Conservation (phyloP, 257 asterid genomes). For the Nicotiana benthamiana region DNA sequence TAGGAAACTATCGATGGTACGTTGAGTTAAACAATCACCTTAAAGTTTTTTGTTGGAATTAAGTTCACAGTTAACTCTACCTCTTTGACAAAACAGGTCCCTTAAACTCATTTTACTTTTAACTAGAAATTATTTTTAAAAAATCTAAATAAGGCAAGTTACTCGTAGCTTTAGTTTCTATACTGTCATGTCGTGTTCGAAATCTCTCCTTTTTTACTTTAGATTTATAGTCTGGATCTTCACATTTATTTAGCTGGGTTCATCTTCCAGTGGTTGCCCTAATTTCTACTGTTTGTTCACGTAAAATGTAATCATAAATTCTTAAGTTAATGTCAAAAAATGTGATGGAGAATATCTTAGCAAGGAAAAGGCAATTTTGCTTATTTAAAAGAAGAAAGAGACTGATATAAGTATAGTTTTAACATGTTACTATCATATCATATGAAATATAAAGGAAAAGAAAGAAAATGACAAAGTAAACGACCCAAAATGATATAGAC, state of each 20-base stretch:
- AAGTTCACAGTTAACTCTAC: not conserved
- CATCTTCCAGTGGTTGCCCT: not conserved
- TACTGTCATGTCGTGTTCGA: no score
- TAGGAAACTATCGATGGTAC: not conserved
- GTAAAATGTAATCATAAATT: not conserved
- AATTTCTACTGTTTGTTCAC: not conserved
- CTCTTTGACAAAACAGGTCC: not conserved
- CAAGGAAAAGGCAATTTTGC: no score
- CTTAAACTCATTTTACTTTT: not conserved
- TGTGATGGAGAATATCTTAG: no score
- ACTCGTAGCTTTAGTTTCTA: no score
- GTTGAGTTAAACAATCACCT: not conserved
- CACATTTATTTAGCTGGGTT: not conserved
- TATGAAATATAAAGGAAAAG: not conserved
- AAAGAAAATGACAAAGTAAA: not conserved
- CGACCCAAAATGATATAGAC: not conserved
- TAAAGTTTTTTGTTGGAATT: not conserved
- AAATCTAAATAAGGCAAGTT: no score
- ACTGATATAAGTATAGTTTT: no score
- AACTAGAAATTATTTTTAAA: no score
- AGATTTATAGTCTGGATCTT: not conserved
- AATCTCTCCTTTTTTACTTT: no score
- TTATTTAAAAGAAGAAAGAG: no score
- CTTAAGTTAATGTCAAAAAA: no score
- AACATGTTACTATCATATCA: not conserved